Percentiles rank a stretch among this genome's conserved stretches.
phyloP scores from a whole-genome alignment of 2,329 filamentous ascomycete species.

The Beauveria rudraprayagi region DNA sequence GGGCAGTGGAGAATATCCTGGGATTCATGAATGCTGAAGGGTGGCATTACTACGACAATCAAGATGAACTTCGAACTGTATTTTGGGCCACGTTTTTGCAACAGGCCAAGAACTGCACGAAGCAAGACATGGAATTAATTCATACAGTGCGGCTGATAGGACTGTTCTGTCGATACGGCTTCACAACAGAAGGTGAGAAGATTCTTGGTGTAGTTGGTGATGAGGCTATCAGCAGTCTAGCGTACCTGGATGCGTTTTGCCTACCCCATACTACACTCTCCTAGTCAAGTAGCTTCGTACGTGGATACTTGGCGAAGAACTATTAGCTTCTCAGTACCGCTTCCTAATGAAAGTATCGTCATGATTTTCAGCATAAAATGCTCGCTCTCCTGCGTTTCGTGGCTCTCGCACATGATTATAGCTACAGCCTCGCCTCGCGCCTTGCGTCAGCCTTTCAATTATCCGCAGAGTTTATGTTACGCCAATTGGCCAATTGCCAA shows the following conservation, averaged over 20 bases:
- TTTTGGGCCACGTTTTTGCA: constrained; percentile 11
- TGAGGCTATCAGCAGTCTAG: background rate
- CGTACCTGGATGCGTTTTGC: constrained; percentile 7
- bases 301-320: no score
- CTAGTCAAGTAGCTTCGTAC: background rate
- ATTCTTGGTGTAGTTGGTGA: constrained; percentile 1
- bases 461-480: background rate
- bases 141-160: background rate
- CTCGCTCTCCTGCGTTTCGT: no score
- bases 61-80: background rate
- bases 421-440: background rate
- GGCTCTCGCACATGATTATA: no score
- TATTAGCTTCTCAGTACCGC: no score
- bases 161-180: constrained; percentile 6
- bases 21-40: constrained; percentile 15
- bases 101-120: background rate
- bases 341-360: background rate
- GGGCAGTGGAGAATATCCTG: constrained; percentile 20
- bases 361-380: background rate
- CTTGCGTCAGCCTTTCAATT: background rate
- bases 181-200: background rate
- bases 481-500: background rate
- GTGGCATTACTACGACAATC: constrained; percentile 15
- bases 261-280: background rate
- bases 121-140: background rate